Percentiles rank a stretch among this genome's conserved stretches.
phyloP scores from a whole-genome alignment of 495 filamentous ascomycete genomes.

The Trichocladium antarcticum region DNA sequence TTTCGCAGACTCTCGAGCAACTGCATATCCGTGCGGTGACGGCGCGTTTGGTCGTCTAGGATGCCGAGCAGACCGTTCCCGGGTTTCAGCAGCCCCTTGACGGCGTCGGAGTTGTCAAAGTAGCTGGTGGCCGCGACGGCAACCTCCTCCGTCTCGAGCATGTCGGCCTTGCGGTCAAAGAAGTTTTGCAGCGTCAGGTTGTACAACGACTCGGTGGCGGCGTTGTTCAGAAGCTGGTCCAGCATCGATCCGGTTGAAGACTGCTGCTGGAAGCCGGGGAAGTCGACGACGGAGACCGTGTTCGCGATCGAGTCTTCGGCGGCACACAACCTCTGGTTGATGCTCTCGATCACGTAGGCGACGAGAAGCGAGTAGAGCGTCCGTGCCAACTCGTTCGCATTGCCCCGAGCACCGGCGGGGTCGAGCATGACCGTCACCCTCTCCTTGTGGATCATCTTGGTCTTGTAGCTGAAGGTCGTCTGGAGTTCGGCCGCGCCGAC shows the following conservation, averaged over 20 bases:
- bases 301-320: constrained; percentile 80
- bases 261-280: constrained; percentile 84
- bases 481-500: constrained; percentile 70
- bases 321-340: constrained; percentile 84
- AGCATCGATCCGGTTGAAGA: constrained; percentile 71
- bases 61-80: constrained; percentile 90
- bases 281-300: constrained; percentile 90
- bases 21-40: constrained; percentile 77
- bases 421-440: constrained; percentile 96
- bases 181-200: constrained; percentile 90
- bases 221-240: constrained; percentile 91
- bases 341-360: constrained; percentile 80
- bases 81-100: constrained; percentile 78
- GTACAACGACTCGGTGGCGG: constrained; percentile 81
- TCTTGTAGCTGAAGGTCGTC: constrained; percentile 82
- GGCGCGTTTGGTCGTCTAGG: constrained; percentile 84
- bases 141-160: constrained; percentile 87
- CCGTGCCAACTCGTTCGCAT: constrained; percentile 86
- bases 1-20: constrained; percentile 81
- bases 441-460: constrained; percentile 87
- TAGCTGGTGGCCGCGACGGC: constrained; percentile 82
- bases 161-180: constrained; percentile 84
- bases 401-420: constrained; percentile 74
- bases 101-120: constrained; percentile 92
- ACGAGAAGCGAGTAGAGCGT: constrained; percentile 94